Evolutionary conservation across 805 yeast genomes (phyloP).

Genomic region (Candida takata): DNA sequence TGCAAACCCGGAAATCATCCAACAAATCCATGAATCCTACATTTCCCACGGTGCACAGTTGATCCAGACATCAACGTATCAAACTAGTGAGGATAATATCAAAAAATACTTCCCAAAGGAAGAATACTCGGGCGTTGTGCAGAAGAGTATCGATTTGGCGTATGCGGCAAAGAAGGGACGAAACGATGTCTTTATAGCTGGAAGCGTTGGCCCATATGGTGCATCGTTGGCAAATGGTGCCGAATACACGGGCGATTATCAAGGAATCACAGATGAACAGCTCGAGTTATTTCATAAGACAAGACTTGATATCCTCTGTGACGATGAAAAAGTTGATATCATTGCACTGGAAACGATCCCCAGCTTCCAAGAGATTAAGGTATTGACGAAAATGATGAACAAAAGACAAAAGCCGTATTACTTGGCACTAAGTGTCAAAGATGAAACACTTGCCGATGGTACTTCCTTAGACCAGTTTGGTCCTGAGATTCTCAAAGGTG

Average conservation of each 20-base stretch:
- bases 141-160: slow-evolving; percentile 14
- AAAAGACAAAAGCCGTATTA: slow-evolving; percentile 37
- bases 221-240: slow-evolving; percentile 60
- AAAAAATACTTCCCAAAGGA: slow-evolving; percentile 27
- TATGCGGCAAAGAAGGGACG: slow-evolving; percentile 6
- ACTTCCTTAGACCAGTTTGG: slow-evolving; percentile 32
- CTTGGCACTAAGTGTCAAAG: slow-evolving; percentile 35
- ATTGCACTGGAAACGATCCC: slow-evolving; percentile 74
- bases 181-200: slow-evolving; percentile 35
- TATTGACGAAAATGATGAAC: slow-evolving; percentile 36
- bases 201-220: slow-evolving; percentile 75
- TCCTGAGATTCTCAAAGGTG: slow-evolving; percentile 11
- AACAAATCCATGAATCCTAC: slow-evolving; percentile 43
- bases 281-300: slow-evolving; percentile 46
- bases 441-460: slow-evolving; percentile 42
- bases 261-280: slow-evolving; percentile 26
- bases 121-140: slow-evolving; percentile 4
- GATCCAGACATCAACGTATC: slow-evolving; percentile 51
- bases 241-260: slow-evolving; percentile 69
- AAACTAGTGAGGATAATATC: slow-evolving; percentile 29
- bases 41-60: slow-evolving; percentile 48
- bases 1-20: slow-evolving; percentile 36
- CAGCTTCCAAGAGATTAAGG: slow-evolving; percentile 46
- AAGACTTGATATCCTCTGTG: slow-evolving; percentile 33
- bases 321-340: slow-evolving; percentile 40